Conservation (phyloP, 1,284 basidiomycete genomes). For the Cryptococcus sp. region DNA sequence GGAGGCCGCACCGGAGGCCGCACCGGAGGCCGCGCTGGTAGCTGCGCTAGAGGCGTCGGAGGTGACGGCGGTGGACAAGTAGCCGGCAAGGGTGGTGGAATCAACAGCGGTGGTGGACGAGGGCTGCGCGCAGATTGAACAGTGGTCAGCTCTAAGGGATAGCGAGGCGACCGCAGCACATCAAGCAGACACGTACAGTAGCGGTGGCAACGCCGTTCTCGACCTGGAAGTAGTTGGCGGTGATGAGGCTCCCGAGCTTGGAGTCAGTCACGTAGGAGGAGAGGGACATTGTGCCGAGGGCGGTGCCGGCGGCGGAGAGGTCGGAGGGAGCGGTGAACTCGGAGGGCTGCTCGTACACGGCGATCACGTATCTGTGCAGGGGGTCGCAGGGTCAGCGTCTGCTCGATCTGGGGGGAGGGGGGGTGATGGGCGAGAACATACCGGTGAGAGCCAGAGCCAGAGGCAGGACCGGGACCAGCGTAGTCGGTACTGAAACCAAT, state of each 20-base stretch:
- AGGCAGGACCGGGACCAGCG: conserved; percentile 66
- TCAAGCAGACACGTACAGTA: conserved; percentile 42
- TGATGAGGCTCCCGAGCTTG: conserved; percentile 46
- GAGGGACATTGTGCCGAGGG: conserved; percentile 59
- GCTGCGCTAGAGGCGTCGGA: conserved; percentile 17
- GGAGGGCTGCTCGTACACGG: conserved; percentile 61
- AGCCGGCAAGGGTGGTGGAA: conserved; percentile 56
- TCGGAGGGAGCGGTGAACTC: conserved; percentile 62
- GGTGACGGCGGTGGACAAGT: conserved; percentile 22
- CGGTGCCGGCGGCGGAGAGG: conserved; percentile 57
- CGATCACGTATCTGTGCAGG: conserved; percentile 62
- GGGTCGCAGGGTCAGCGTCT: background rate
- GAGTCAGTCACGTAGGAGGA: conserved; percentile 37
- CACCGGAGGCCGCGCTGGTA: background rate
- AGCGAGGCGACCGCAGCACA: background rate
- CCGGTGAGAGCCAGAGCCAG: conserved; percentile 67
- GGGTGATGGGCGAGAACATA: conserved; percentile 5
- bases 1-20: conserved; percentile 20
- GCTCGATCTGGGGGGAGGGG: background rate
- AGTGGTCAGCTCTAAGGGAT: background rate
- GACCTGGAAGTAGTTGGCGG: conserved; percentile 67
- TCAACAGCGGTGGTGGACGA: conserved; percentile 62
- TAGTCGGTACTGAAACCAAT: conserved; percentile 56
- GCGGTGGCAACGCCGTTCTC: conserved; percentile 62
- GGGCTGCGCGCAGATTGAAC: conserved; percentile 37